A percentile compares a stretch with the other conserved stretches of the same genome.
These are phyloP conservation scores for Phytophthora macrochlamydospora DNA, from an alignment of 352 stramenopile species.

Conservation along the genomic window DNA sequence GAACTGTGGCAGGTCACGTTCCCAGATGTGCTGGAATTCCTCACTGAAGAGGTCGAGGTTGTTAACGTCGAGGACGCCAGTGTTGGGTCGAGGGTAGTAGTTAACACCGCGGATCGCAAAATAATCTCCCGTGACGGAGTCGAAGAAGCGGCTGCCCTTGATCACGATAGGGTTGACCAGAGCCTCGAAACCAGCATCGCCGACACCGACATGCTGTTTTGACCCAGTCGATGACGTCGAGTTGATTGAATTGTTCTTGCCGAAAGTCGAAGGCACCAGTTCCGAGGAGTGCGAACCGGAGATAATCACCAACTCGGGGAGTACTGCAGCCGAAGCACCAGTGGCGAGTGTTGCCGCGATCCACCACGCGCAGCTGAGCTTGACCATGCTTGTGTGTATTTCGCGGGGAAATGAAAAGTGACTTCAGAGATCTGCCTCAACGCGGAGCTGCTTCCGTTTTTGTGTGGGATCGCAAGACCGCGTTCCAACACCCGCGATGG, in stretches of 20 bases:
- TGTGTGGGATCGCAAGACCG: constrained; percentile 8
- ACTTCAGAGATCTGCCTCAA: not conserved
- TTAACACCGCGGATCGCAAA: constrained; percentile 80
- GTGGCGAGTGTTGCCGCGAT: constrained; percentile 2
- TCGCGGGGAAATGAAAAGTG: constrained; percentile 30
- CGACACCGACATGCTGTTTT: not conserved
- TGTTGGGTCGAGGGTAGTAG: constrained; percentile 88
- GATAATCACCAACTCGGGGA: constrained; percentile 21
- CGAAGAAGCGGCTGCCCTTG: constrained; percentile 83
- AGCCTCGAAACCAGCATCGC: constrained; percentile 5
- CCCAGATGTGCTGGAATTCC: constrained; percentile 67
- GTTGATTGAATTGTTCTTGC: constrained; percentile 34
- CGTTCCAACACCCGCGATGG: constrained; percentile 3
- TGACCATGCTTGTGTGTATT: constrained; percentile 23
- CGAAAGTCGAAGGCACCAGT: constrained; percentile 4
- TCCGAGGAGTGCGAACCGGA: not conserved
- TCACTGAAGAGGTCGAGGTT: constrained; percentile 87
- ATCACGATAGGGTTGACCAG: constrained; percentile 45
- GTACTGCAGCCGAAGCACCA: not conserved
- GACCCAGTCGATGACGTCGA: not conserved
- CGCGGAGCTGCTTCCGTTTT: constrained; percentile 13
- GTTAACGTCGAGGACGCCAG: constrained; percentile 64
- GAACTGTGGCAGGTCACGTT: constrained; percentile 71
- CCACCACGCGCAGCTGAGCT: constrained; percentile 12
- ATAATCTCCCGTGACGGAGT: constrained; percentile 67